These are phyloP conservation scores for Agrocybe praecox DNA, from an alignment of 768 basidiomycete species.

Conservation along the genomic window DNA sequence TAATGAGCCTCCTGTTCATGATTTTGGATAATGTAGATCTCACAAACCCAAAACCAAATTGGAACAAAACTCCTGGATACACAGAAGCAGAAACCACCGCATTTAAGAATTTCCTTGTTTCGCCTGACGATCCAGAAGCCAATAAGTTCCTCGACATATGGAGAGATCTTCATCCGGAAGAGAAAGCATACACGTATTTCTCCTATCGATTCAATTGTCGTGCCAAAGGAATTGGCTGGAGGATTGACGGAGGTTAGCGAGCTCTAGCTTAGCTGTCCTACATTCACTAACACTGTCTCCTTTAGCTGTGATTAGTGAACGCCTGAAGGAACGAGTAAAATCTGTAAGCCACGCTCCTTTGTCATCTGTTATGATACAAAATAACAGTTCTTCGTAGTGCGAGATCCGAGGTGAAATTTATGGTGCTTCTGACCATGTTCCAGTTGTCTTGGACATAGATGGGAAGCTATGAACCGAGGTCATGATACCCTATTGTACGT, in stretches of 20 bases:
- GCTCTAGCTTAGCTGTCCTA: not conserved
- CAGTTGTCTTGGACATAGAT: conserved; percentile 76
- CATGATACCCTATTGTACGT: not conserved
- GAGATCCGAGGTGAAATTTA: conserved; percentile 87
- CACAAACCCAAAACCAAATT: conserved; percentile 68
- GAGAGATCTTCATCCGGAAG: conserved; percentile 68
- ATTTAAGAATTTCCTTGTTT: conserved; percentile 67
- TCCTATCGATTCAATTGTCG: conserved; percentile 84
- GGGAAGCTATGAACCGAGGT: conserved; percentile 31
- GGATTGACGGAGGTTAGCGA: conserved; percentile 78
- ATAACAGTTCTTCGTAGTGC: conserved; percentile 43
- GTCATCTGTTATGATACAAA: not conserved
- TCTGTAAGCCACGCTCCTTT: conserved; percentile 35
- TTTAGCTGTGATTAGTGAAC: conserved; percentile 76
- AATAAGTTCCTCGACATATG: conserved; percentile 77
- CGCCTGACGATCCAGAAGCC: conserved; percentile 38
- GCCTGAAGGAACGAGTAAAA: conserved; percentile 63
- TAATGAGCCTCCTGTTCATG: not conserved
- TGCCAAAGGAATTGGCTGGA: conserved; percentile 82
- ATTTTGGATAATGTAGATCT: conserved; percentile 51
- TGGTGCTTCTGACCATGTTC: conserved; percentile 82
- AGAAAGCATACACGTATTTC: conserved; percentile 84
- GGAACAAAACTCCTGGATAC: conserved; percentile 89
- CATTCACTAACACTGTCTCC: not conserved
- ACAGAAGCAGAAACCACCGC: conserved; percentile 81